Evolutionary conservation across 768 basidiomycete species (phyloP).

Genomic region (Rhizopogon sp.): DNA sequence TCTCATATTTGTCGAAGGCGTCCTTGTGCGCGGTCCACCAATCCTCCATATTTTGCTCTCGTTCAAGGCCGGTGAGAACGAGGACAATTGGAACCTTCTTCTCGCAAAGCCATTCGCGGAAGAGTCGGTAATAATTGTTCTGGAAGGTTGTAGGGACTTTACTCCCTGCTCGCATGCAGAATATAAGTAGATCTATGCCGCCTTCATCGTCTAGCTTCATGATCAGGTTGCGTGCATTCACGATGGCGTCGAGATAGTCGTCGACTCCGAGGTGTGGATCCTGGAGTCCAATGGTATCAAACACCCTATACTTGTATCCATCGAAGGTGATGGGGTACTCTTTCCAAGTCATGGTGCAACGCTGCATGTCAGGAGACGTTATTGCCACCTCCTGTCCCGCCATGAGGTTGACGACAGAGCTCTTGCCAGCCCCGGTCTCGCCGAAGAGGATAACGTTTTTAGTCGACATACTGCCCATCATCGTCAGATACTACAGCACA

Average conservation of each 20-base stretch:
- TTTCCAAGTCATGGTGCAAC: slow-evolving; percentile 25
- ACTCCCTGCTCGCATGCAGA: slow-evolving; percentile 26
- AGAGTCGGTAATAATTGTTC: slow-evolving; percentile 30
- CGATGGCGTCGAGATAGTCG: slow-evolving; percentile 24
- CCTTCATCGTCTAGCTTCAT: slow-evolving; percentile 24
- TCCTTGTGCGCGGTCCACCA: slow-evolving; percentile 17
- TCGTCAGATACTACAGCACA: not conserved
- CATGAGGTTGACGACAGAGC: slow-evolving; percentile 34
- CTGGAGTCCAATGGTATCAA: slow-evolving; percentile 30
- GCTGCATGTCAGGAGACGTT: slow-evolving; percentile 21
- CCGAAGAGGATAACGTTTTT: slow-evolving; percentile 35
- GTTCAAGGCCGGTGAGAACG: slow-evolving; percentile 28
- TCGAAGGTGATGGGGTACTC: slow-evolving; percentile 23
- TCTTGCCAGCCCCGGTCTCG: slow-evolving; percentile 32
- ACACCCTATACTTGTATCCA: slow-evolving; percentile 18
- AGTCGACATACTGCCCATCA: not conserved
- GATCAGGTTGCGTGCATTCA: slow-evolving; percentile 31
- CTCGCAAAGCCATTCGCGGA: slow-evolving; percentile 35
- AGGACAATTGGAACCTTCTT: slow-evolving; percentile 27
- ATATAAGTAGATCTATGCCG: slow-evolving; percentile 28
- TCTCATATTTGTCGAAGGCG: slow-evolving; percentile 19
- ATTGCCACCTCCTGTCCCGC: slow-evolving; percentile 23
- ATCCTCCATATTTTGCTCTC: slow-evolving; percentile 10
- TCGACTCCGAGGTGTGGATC: slow-evolving; percentile 16
- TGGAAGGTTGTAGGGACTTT: slow-evolving; percentile 24